Evolutionary conservation across 2,329 filamentous ascomycete genomes (phyloP), one percentile per base, ranked within the genome.

Genomic region (Apiospora sp.): DNA sequence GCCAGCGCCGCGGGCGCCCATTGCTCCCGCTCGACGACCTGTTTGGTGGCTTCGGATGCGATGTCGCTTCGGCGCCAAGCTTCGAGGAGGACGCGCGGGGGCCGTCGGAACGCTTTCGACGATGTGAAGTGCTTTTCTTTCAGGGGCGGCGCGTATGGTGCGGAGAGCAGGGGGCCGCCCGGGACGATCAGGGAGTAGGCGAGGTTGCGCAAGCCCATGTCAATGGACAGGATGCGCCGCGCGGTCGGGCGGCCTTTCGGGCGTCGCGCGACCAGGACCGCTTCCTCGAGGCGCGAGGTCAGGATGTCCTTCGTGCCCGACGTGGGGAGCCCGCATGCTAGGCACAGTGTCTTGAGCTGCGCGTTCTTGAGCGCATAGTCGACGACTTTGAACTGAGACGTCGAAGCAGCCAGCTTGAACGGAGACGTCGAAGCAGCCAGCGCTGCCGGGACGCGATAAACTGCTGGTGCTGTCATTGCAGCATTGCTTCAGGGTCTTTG

Each of bases 161-260:
- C 49, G 34, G 68, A 24, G 12, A 71, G 24, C 30, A 51, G n/a
- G 12, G 69, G 54, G 22, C 58, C 69, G 10, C 69, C n/a, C 14
- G 74, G 78, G 4, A 78, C 75, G 41, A 93, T 81, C 74, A 94
- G 86, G 75, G 92, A 93, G 79, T 91, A 94, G 0, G 93, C 94
- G 4, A 97, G 85, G 80, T 97, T 97, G 61, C 90, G 90, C 75
- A 97, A 93, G 4, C 94, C 94, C 90, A 96, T 92, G 80, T 97
- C 94, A 74, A 97, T 92, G 79, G 93, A 95, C 46, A 96, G 81
- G 34, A 96, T 86, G 86, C 76, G 84, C 73, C 64, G 76, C 43
- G 49, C 72, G 68, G 37, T 72, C 72, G 78, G 74, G 48, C 72
- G 79, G 4, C 34, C 75, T 24, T n/a, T 77, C 70, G 27, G 75